These are phyloP conservation scores for Nothophytophthora sp. DNA, from an alignment of 352 stramenopile species.

Conservation along the genomic window DNA sequence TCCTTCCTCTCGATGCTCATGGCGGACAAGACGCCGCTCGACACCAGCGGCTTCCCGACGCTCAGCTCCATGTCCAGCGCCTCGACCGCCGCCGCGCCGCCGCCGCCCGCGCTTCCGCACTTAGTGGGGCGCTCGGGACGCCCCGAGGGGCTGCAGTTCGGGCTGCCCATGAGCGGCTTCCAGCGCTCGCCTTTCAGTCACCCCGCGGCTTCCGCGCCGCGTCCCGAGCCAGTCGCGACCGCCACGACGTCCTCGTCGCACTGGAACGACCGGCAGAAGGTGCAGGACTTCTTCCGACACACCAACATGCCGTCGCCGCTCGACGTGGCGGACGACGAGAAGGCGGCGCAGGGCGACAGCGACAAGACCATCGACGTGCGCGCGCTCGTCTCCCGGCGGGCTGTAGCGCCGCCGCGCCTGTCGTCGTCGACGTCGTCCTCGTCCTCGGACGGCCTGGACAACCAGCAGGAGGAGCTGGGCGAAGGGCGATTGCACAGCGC, in stretches of 20 bases:
- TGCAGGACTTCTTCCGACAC: conserved; percentile 59
- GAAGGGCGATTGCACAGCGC: conserved; percentile 15
- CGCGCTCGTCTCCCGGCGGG: conserved; percentile 42
- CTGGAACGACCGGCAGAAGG: conserved; percentile 59
- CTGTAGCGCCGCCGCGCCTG: conserved; percentile 23
- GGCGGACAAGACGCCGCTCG: conserved; percentile 25
- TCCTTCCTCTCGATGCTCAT: conserved; percentile 70
- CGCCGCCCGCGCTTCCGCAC: conserved; percentile 21
- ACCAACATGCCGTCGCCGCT: no score
- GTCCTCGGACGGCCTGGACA: conserved; percentile 32
- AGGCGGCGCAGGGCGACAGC: no score
- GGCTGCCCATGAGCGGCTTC: conserved; percentile 25
- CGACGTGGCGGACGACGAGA: no score
- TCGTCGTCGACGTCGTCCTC: conserved; percentile 33
- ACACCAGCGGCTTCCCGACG: conserved; percentile 6
- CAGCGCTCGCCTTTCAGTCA: conserved; percentile 24
- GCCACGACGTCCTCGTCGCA: no score
- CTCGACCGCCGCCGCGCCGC: background rate
- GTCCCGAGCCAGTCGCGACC: conserved; percentile 10
- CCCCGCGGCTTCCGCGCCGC: background rate
- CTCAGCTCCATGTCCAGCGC: conserved; percentile 8
- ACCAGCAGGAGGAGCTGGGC: conserved; percentile 17
- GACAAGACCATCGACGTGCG: conserved; percentile 64
- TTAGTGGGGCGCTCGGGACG: conserved; percentile 13
- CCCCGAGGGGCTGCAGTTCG: conserved; percentile 31